Percentiles rank a stretch among this genome's conserved stretches.
These are phyloP conservation scores for Aphanomyces astaci DNA, from an alignment of 352 stramenopile species.

Conservation along the genomic window DNA sequence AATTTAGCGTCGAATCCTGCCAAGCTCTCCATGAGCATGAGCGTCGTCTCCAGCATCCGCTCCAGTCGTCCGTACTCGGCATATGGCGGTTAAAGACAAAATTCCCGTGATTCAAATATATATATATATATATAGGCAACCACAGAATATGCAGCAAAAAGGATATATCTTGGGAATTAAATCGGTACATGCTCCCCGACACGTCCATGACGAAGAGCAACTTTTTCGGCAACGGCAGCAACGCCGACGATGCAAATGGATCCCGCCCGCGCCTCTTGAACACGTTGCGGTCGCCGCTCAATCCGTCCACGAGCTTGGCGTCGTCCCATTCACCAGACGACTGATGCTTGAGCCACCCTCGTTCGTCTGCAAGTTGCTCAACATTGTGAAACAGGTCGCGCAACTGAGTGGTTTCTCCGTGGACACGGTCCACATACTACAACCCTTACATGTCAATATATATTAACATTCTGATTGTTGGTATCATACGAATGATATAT, in stretches of 20 bases:
- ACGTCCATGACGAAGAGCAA: constrained; percentile 92
- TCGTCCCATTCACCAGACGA: constrained; percentile 93
- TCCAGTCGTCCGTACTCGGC: constrained; percentile 82
- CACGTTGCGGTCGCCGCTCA: constrained; percentile 87
- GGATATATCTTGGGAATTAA: constrained; percentile 85
- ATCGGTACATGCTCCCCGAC: constrained; percentile 88
- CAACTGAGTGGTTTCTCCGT: constrained; percentile 70
- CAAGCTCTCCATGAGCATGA: constrained; percentile 96
- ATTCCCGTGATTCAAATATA: background rate
- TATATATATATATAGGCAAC: background rate
- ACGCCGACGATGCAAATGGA: constrained; percentile 26
- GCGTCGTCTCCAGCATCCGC: constrained; percentile 86
- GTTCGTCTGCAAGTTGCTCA: constrained; percentile 76
- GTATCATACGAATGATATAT: too few relatives aligned
- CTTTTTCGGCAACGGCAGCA: constrained; percentile 50
- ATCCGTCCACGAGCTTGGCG: constrained; percentile 88
- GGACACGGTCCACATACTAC: constrained; percentile 54
- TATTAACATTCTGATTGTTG: too few relatives aligned
- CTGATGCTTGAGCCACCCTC: constrained; percentile 90
- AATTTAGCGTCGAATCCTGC: constrained; percentile 84
- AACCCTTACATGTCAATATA: background rate
- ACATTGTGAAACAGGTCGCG: constrained; percentile 75
- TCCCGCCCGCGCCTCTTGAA: constrained; percentile 88
- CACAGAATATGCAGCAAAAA: background rate
- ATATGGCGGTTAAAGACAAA: background rate